These are phyloP conservation scores for Colletotrichum eleusines DNA, from an alignment of 2,329 filamentous ascomycete genomes.

Conservation along the genomic window DNA sequence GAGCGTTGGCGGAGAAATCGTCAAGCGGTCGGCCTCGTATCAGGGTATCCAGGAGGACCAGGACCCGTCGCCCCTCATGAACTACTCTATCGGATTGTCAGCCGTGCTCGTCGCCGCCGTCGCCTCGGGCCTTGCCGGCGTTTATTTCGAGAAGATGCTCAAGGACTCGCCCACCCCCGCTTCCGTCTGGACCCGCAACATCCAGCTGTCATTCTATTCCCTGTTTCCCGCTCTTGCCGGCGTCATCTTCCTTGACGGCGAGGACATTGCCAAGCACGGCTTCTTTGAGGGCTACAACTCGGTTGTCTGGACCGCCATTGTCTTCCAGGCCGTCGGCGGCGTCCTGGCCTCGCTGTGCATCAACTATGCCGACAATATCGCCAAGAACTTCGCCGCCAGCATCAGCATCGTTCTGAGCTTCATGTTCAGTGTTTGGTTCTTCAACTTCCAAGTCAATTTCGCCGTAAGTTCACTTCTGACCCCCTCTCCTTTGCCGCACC, in stretches of 20 bases:
- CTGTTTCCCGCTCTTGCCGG: slow-evolving; percentile 90
- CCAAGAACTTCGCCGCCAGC: slow-evolving; percentile 93
- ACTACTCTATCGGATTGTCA: slow-evolving; percentile 81
- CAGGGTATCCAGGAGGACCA: slow-evolving; percentile 83
- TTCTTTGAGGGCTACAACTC: slow-evolving; percentile 97
- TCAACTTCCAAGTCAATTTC: slow-evolving; percentile 79
- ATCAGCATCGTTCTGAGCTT: slow-evolving; percentile 92
- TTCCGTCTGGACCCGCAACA: slow-evolving; percentile 88
- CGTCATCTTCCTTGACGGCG: slow-evolving; percentile 87
- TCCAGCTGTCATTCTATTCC: slow-evolving; percentile 94
- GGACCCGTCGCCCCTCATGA: slow-evolving; percentile 69
- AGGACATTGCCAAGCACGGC: slow-evolving; percentile 83
- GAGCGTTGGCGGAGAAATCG: slow-evolving; percentile 44
- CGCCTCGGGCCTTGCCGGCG: slow-evolving; percentile 86
- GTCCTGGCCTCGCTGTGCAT: slow-evolving; percentile 82
- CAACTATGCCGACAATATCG: slow-evolving; percentile 88
- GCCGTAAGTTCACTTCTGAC: slow-evolving; percentile 69
- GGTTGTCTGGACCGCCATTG: slow-evolving; percentile 88
- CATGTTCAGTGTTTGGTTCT: slow-evolving; percentile 86
- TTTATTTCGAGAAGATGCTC: slow-evolving; percentile 91
- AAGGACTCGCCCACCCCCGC: slow-evolving; percentile 83
- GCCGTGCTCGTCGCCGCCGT: slow-evolving; percentile 83
- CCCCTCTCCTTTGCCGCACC: slow-evolving; percentile 12
- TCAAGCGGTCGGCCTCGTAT: slow-evolving; percentile 86
- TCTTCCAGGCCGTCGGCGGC: slow-evolving; percentile 85